phyloP scores from a whole-genome alignment of 805 yeast species.

The Hagleromyces aurorensis region DNA sequence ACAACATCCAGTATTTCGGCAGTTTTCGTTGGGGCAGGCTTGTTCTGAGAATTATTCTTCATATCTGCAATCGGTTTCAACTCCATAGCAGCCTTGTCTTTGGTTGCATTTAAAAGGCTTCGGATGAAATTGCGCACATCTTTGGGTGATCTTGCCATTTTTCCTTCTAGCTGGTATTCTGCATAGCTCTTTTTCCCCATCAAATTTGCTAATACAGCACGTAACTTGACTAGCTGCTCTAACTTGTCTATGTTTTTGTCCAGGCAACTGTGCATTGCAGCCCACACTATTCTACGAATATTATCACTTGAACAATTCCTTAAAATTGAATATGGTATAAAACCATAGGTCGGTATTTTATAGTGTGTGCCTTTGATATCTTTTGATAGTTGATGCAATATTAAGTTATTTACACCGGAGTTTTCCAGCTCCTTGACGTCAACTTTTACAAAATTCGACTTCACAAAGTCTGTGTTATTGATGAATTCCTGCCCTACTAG shows the following conservation, averaged over 20 bases:
- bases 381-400: constrained; percentile 26
- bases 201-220: constrained; percentile 65
- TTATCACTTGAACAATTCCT: constrained; percentile 47
- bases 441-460: constrained; percentile 18
- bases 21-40: constrained; percentile 10
- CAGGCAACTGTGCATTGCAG: constrained; percentile 59
- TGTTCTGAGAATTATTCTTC: constrained; percentile 23
- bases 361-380: constrained; percentile 36
- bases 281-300: constrained; percentile 66
- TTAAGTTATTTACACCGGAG: constrained; percentile 11
- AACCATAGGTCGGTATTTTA: constrained; percentile 53
- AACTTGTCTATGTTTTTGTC: constrained; percentile 53
- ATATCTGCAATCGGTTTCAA: constrained; percentile 39
- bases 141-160: constrained; percentile 79
- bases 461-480: constrained; percentile 22
- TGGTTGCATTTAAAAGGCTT: constrained; percentile 46
- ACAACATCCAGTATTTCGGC: constrained; percentile 39
- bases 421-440: constrained; percentile 16
- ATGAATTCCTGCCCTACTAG: constrained; percentile 69
- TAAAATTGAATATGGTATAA: constrained; percentile 56
- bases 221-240: constrained; percentile 48
- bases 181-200: constrained; percentile 66
- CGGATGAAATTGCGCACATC: constrained; percentile 65
- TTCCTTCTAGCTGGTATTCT: constrained; percentile 76
- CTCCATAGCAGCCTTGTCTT: constrained; percentile 52